Base-by-base conservation (phyloP, 192 early-diverging fungal genomes). In the Coemansia sp. region DNA sequence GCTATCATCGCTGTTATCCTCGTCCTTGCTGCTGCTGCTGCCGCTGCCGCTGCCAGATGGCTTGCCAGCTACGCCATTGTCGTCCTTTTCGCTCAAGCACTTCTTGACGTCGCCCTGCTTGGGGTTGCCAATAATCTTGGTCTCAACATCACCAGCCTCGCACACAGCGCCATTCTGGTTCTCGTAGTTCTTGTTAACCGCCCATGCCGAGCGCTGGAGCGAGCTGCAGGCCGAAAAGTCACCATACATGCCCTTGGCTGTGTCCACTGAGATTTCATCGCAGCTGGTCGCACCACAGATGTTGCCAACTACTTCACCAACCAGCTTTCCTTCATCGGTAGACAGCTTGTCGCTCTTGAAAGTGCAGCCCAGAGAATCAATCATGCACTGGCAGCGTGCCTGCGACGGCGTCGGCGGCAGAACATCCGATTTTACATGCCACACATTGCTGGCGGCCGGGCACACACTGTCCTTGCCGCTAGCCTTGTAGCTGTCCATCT, bases 361-460 rank as follows among this genome's bases (percentile, higher is more conserved):
- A 5, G 73, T 63, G 73, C 87, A 87, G 56, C 80, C 70, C 34
- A 91, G 59, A 2, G 80, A 82, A 37, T 86, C 70, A 53, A 85
- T 63, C 86, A 89, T 85, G 74, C 87, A 88, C 28, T 84, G 64
- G 62, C 89, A 91, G 38, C 83, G 75, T 24, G 77, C 70, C 11
- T 74, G 61, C 0, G 84, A 86, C 15, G 89, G 89, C 8, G 86
- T 89, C 6, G 87, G 86, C 7, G 89, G 85, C 17, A 91, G 68
- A 5, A 36, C 59, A 7, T 71, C 77, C 9, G 66, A 65, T 36
- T 76, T 84, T 42, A 84, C 83, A 26, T 78, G 71, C 89, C 88
- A 91, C 4, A 44, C 66, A 12, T 67, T 60, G 60, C 73, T 66
- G 48, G 68, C 66, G 11, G 71, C 25, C 3, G 89, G 89, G 63